Evolutionary conservation across 202 grass and related monocot species (phyloP).

Genomic region (Panicum hallii): DNA sequence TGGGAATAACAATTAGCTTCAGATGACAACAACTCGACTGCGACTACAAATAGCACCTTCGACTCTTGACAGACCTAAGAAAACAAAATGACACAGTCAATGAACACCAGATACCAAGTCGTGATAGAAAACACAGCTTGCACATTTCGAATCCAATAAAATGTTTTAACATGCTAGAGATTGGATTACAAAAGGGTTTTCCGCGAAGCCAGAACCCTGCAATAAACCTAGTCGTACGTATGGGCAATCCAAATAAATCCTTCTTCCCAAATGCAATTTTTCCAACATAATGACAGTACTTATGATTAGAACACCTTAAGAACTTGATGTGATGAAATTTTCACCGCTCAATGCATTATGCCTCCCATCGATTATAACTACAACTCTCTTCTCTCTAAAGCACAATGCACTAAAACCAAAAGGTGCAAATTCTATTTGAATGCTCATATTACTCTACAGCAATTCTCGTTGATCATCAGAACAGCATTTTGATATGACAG

Average conservation of each 20-base stretch:
- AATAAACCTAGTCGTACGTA: background rate
- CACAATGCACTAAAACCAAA: background rate
- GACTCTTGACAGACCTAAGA: conserved; percentile 46
- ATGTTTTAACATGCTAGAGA: background rate
- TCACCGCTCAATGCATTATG: background rate
- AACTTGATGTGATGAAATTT: background rate
- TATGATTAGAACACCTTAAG: background rate
- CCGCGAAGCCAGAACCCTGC: background rate
- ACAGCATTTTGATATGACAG: background rate
- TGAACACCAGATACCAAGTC: conserved; percentile 29
- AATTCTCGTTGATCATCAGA: background rate
- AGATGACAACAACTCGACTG: conserved; percentile 22
- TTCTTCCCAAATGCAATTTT: background rate
- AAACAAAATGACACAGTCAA: conserved; percentile 33
- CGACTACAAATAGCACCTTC: conserved; percentile 30
- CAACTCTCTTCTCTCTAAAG: background rate
- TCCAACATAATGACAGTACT: background rate
- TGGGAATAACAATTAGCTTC: conserved; percentile 8
- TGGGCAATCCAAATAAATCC: background rate
- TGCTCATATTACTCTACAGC: background rate
- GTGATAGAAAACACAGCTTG: background rate
- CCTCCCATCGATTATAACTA: background rate
- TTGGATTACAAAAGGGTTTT: background rate
- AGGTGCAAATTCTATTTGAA: background rate
- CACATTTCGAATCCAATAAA: background rate